Conservation (phyloP, 2,329 filamentous ascomycete species). For the Tolypocladium amazonense region DNA sequence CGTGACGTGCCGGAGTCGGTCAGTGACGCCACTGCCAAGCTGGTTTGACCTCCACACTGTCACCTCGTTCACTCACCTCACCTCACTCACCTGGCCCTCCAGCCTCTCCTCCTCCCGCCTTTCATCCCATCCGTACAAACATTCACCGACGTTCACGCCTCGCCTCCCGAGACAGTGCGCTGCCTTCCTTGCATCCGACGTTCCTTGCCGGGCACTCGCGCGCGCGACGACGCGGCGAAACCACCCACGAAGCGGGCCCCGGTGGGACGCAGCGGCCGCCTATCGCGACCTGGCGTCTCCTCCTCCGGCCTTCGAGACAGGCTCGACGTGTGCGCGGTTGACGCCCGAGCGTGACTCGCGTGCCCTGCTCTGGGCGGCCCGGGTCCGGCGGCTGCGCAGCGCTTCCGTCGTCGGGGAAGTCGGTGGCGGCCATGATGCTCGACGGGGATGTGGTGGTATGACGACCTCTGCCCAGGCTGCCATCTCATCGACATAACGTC, state of each 20-base stretch:
- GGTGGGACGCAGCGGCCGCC: background rate
- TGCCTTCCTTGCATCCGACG: background rate
- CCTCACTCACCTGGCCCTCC: background rate
- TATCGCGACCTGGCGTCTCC: background rate
- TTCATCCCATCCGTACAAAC: background rate
- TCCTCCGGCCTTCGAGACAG: background rate
- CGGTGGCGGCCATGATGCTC: background rate
- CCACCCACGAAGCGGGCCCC: background rate
- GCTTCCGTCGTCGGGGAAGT: background rate
- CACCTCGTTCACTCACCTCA: background rate
- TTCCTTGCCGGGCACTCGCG: too few species aligned
- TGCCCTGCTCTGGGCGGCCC: background rate
- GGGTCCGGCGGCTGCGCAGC: background rate
- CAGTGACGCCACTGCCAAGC: background rate
- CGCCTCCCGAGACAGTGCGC: background rate
- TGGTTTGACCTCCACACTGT: background rate
- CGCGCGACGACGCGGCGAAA: background rate
- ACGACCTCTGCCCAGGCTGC: background rate
- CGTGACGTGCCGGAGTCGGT: background rate
- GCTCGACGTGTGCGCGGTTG: background rate
- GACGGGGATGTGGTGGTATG: background rate
- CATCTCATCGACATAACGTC: background rate
- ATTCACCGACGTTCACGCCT: background rate
- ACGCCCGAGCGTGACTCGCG: background rate
- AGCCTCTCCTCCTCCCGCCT: background rate